A percentile compares a stretch with the other conserved stretches of the same genome.
These are phyloP conservation scores for Fagus sylvatica DNA, from an alignment of 306 rosid species.

Conservation along the genomic window DNA sequence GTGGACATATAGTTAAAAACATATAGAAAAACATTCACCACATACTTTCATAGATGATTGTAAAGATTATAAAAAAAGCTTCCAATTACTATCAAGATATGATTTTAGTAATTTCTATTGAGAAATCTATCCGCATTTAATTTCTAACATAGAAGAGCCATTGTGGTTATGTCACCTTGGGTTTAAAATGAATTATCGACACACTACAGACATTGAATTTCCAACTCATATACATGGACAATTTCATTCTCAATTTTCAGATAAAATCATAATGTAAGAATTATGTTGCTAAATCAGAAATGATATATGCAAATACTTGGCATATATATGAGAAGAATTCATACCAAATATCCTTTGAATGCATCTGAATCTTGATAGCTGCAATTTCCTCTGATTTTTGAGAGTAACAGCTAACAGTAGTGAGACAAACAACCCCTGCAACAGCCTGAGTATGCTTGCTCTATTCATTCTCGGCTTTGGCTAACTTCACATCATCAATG, in stretches of 20 bases:
- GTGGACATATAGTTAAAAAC: no score
- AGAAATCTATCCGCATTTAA: no score
- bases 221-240: neutral
- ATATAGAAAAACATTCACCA: no score
- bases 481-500: slow-evolving; percentile 30
- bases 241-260: neutral
- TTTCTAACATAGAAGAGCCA: no score
- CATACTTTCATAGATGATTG: no score
- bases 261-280: neutral
- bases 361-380: slow-evolving; percentile 71
- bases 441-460: slow-evolving; percentile 70
- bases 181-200: no score
- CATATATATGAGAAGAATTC: slow-evolving; percentile 3
- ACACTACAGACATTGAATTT: neutral
- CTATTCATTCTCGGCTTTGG: slow-evolving; percentile 51
- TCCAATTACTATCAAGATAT: no score
- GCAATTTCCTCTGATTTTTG: slow-evolving; percentile 60
- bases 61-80: no score
- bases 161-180: no score
- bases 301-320: neutral
- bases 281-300: neutral
- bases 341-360: slow-evolving; percentile 75
- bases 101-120: no score
- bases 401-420: slow-evolving; percentile 13
- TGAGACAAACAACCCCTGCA: slow-evolving; percentile 61